phyloP scores from a whole-genome alignment of 192 early-diverging fungal species.

The Coemansia erecta region DNA sequence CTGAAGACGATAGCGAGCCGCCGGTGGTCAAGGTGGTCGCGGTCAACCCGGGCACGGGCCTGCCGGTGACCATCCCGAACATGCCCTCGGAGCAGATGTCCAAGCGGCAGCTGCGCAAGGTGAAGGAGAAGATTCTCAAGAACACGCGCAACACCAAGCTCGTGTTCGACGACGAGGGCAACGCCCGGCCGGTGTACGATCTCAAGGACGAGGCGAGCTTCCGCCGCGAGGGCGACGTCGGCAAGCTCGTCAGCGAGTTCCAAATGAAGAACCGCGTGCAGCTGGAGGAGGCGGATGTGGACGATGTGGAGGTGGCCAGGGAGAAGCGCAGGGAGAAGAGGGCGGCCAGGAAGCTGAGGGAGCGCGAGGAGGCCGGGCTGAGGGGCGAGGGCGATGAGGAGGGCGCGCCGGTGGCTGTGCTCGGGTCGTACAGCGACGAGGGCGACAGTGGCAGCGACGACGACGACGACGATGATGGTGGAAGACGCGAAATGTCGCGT shows the following conservation, averaged over 20 bases:
- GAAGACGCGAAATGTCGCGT: conserved; percentile 15
- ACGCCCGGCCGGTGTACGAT: conserved; percentile 69
- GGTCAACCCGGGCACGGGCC: conserved; percentile 29
- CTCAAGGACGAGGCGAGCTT: conserved; percentile 82
- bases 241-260: conserved; percentile 64
- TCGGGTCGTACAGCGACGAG: conserved; percentile 21
- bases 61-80: conserved; percentile 45
- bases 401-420: conserved; percentile 14
- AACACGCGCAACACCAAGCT: conserved; percentile 69
- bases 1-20: conserved; percentile 48
- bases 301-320: conserved; percentile 71
- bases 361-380: conserved; percentile 49
- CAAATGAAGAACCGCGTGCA: conserved; percentile 63
- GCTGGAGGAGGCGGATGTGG: conserved; percentile 76
- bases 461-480: neutral
- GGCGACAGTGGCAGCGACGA: conserved; percentile 10
- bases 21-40: conserved; percentile 50
- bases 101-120: conserved; percentile 53
- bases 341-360: conserved; percentile 63
- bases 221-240: conserved; percentile 68
- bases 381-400: conserved; percentile 19
- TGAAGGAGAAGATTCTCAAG: conserved; percentile 72
- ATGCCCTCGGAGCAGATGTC: conserved; percentile 41
- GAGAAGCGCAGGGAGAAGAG: conserved; percentile 70
- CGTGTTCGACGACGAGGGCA: conserved; percentile 94